Conservation (phyloP, 2,329 filamentous ascomycete genomes). For the Rutstroemia sp. region DNA sequence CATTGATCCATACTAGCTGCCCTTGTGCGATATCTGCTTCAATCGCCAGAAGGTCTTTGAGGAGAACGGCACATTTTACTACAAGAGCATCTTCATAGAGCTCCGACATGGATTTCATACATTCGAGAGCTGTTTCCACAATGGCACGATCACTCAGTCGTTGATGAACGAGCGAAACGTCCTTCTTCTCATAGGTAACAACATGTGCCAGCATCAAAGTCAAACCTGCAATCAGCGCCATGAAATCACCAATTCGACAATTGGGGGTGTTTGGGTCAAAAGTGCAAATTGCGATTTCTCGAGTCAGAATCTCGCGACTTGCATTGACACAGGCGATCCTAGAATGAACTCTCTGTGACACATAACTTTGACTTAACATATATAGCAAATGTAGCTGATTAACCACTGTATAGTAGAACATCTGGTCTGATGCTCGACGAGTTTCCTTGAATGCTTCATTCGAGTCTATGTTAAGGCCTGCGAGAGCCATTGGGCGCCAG, state of each 20-base stretch:
- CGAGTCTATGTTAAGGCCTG: neutral
- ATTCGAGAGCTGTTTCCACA: neutral
- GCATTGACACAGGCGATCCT: conserved; percentile 33
- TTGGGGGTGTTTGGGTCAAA: conserved; percentile 27
- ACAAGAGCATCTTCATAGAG: neutral
- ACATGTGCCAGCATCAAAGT: conserved; percentile 22
- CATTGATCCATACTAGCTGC: neutral
- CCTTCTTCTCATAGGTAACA: neutral
- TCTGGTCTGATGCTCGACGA: neutral
- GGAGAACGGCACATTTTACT: neutral
- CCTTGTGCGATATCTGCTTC: neutral
- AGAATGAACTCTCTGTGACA: conserved; percentile 27
- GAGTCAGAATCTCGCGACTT: conserved; percentile 32
- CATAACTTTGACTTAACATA: conserved; percentile 18
- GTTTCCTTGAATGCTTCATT: neutral
- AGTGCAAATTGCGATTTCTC: conserved; percentile 31
- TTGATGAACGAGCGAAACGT: neutral
- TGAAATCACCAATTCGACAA: conserved; percentile 33
- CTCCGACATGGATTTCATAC: neutral
- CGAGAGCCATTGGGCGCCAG: neutral
- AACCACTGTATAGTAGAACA: neutral
- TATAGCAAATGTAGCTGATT: neutral
- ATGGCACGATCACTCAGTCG: neutral
- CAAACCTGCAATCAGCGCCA: conserved; percentile 33
- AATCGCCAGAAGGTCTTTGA: neutral